Evolutionary conservation across 2,329 filamentous ascomycete genomes (phyloP), one percentile per base, ranked within the genome.

Genomic region (Monosporascus cannonballus): DNA sequence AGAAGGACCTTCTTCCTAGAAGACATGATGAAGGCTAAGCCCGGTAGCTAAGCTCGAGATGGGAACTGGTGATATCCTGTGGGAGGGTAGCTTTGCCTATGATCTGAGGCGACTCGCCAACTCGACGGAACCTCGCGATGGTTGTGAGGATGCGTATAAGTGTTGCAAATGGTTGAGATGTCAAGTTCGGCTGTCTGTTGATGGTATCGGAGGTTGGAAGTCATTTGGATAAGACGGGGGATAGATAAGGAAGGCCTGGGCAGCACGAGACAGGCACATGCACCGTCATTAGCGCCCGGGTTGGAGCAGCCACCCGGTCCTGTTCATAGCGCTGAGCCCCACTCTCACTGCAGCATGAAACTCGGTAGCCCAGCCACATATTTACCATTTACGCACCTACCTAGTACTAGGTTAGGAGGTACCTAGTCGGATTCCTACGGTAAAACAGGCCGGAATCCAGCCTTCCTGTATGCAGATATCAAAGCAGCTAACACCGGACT

Each of bases 1-100:
- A 94, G 78, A 60, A 94, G 82, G 62, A 93, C 89, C 86, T 94
- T 94, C 87, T 93, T 94, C 71, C 86, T 81, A 65, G 87, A 87
- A 69, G 87, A 79, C 87, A 91, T 91, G 67, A 65, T 76, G 71
- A 63, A 53, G 50, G 51, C 59, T 18, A 34, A 57, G 47, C 49
- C 38, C 20, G 30, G 45, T 54, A 25, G 50, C 51, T 59, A 27
- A 47, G 24, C 38, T 51, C 34, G 51, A 24, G 34, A 30, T 41
- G 39, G 9, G 25, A 46, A 46, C 24, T 17, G 22, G 42, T n/a
- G n/a, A 46, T 25, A 27, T 25, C 14, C 24, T 15, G 20, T 14
- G 25, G 24, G n/a, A 46, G 14, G 42, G 24, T n/a, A 25, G 20
- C 17, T 27, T 24, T 46, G 14, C 14, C 14, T 25, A 27, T 46